Base-by-base conservation (phyloP, 768 basidiomycete species). In the Boletus rubroflammeus region DNA sequence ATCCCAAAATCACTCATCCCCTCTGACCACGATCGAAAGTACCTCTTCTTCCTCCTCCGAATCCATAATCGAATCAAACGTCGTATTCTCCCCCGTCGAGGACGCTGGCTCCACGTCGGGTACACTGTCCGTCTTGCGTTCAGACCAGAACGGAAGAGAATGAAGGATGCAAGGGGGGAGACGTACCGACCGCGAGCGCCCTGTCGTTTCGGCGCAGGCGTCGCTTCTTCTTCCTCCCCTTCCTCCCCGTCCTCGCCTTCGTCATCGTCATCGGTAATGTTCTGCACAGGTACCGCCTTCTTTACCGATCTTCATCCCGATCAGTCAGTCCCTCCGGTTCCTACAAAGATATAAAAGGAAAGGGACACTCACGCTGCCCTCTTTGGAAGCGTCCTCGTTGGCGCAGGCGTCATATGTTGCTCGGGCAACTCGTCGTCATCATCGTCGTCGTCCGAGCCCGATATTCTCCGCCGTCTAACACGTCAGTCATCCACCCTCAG, bases 321-420 rank as follows among this genome's bases (percentile, higher is more conserved):
- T 54, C 25, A 49, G 11, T 59, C 32, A 56, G 11, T 4, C 10
- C 6, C 26, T 17, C 10, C 15, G 50, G 3, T 11, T 23, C 17
- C 38, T 0, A n/a, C 11, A 14, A 39, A 7, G 15, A 11, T 6
- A 8, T 14, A 19, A 23, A 21, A 46, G 3, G 11, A 32, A 10
- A 40, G 7, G 7, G 5, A 14, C 6, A 46, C 84, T 59, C 71
- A 86, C 85, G 77, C 84, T 38, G 80, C 76, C 60, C 85, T 74
- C 64, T 76, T 80, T 3, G 86, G 85, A 61, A 85, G 64, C 8
- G 66, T 69, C 49, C 83, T 73, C 19, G 76, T 79, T n/a, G 81
- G 80, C 11, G 72, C 69, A 34, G 72, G 65, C 0, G 65, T 58
- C 26, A 40, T 61, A 47, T 47, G 40, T 9, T 36, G 73, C 62